Percentiles rank a stretch among this genome's conserved stretches.
Evolutionary conservation across 176 grass and related monocot species (phyloP).

Genomic region (Ensete ventricosum): DNA sequence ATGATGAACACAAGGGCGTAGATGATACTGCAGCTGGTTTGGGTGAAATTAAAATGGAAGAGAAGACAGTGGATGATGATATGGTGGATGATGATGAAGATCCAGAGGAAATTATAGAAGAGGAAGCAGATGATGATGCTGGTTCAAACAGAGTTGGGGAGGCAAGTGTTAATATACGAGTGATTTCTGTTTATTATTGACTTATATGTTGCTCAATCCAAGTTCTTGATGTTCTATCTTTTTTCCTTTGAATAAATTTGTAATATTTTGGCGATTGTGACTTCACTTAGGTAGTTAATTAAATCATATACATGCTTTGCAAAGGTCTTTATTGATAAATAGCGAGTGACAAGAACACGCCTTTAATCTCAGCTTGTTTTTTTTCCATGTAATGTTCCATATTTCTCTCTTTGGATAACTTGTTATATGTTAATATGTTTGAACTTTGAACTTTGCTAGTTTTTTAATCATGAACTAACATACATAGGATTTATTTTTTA

Average conservation of each 20-base stretch:
- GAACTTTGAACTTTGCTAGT: too few relatives aligned
- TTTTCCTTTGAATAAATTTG: neutral
- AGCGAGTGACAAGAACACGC: neutral
- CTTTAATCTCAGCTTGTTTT: neutral
- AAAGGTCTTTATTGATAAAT: neutral
- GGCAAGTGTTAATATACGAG: constrained; percentile 4
- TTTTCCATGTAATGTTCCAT: too few relatives aligned
- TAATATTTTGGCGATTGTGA: neutral
- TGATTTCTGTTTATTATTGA: neutral
- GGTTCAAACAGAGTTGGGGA: constrained; percentile 20
- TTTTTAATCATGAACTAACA: too few relatives aligned
- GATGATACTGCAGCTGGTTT: constrained; percentile 24
- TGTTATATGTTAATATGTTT: too few relatives aligned
- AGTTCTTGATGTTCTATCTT: neutral
- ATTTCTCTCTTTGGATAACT: too few relatives aligned
- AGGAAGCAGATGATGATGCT: constrained; percentile 46
- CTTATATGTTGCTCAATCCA: neutral
- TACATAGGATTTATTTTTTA: too few relatives aligned
- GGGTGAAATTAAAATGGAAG: constrained; percentile 33
- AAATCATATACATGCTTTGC: neutral
- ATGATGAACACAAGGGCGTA: constrained; percentile 23
- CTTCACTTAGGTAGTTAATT: neutral
- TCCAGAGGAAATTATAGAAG: constrained; percentile 69
- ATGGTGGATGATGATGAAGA: constrained; percentile 40
- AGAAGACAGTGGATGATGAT: constrained; percentile 21